These are phyloP conservation scores for Penicillium silybi DNA, from an alignment of 495 filamentous ascomycete genomes.

Conservation along the genomic window DNA sequence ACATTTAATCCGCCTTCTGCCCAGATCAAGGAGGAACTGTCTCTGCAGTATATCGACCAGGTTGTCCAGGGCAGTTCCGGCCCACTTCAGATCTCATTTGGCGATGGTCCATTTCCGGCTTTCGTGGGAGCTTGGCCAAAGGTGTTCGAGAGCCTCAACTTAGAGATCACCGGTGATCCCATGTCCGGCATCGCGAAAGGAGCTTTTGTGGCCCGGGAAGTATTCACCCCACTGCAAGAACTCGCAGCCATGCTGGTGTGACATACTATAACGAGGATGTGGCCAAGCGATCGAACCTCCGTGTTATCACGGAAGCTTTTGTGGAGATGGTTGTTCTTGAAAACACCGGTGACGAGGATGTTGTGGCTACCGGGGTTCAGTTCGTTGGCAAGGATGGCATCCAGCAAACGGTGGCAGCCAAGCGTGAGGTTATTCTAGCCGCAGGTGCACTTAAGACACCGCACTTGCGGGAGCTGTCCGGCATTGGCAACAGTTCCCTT, in stretches of 20 bases:
- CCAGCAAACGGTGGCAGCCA: slow-evolving; percentile 36
- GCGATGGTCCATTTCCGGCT: slow-evolving; percentile 28
- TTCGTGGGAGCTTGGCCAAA: slow-evolving; percentile 35
- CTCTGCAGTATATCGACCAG: slow-evolving; percentile 27
- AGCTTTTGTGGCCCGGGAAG: slow-evolving; percentile 36
- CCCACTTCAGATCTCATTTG: slow-evolving; percentile 38
- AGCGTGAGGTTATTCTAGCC: slow-evolving; percentile 55
- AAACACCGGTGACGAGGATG: slow-evolving; percentile 19
- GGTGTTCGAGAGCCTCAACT: slow-evolving; percentile 7
- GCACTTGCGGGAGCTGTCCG: slow-evolving; percentile 58
- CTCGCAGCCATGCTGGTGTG: slow-evolving; percentile 33
- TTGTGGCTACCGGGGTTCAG: slow-evolving; percentile 20
- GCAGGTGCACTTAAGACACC: slow-evolving; percentile 56
- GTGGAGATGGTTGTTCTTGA: slow-evolving; percentile 45
- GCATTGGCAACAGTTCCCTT: slow-evolving; percentile 41
- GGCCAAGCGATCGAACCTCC: slow-evolving; percentile 38
- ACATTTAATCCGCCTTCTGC: slow-evolving; percentile 8
- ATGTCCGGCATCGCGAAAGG: slow-evolving; percentile 9
- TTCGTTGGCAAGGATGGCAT: slow-evolving; percentile 23
- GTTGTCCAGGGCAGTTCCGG: slow-evolving; percentile 27
- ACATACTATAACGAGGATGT: slow-evolving; percentile 35
- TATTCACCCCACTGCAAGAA: slow-evolving; percentile 38
- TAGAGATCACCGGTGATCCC: slow-evolving; percentile 5
- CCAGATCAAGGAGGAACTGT: slow-evolving; percentile 2
- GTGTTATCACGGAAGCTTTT: slow-evolving; percentile 41